A percentile compares a stretch with the other conserved stretches of the same genome.
Conservation (phyloP, 169 alveolate species). For the Eimeria zaria region DNA sequence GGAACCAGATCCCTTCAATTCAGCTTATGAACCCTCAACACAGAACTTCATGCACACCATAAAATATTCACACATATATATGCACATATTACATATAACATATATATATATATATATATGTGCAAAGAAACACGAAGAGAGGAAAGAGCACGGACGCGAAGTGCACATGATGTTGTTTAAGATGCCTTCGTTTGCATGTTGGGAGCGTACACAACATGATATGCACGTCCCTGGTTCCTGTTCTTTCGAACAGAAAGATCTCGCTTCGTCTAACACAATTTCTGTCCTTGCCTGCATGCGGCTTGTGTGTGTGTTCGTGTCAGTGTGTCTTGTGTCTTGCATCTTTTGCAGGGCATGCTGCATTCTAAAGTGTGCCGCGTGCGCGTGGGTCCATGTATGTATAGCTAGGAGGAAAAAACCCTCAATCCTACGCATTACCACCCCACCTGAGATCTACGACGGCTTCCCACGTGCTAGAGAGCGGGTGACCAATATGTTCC, state of each 20-base stretch:
- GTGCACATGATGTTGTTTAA: too few relatives aligned
- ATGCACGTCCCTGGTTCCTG: too few relatives aligned
- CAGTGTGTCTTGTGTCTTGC: neutral
- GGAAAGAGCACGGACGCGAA: too few relatives aligned
- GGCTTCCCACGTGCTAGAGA: conserved; percentile 21
- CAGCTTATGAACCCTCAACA: too few relatives aligned
- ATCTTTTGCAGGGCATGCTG: neutral
- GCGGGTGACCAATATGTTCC: conserved; percentile 11
- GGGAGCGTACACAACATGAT: too few relatives aligned
- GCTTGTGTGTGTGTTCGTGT: neutral
- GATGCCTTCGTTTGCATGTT: too few relatives aligned
- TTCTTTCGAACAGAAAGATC: too few relatives aligned
- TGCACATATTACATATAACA: too few relatives aligned
- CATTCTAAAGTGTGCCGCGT: neutral
- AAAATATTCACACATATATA: too few relatives aligned
- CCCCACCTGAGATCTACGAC: conserved; percentile 74
- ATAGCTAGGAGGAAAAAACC: neutral
- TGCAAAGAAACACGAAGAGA: too few relatives aligned
- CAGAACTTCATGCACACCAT: too few relatives aligned
- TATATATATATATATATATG: too few relatives aligned
- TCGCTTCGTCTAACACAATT: neutral
- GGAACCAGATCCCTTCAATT: neutral
- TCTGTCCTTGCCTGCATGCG: neutral
- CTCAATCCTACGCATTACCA: neutral
- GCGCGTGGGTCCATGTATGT: neutral